Evolutionary conservation across 2,329 filamentous ascomycete genomes (phyloP), one percentile per base, ranked within the genome.

Genomic region (Diaporthe humulicola): DNA sequence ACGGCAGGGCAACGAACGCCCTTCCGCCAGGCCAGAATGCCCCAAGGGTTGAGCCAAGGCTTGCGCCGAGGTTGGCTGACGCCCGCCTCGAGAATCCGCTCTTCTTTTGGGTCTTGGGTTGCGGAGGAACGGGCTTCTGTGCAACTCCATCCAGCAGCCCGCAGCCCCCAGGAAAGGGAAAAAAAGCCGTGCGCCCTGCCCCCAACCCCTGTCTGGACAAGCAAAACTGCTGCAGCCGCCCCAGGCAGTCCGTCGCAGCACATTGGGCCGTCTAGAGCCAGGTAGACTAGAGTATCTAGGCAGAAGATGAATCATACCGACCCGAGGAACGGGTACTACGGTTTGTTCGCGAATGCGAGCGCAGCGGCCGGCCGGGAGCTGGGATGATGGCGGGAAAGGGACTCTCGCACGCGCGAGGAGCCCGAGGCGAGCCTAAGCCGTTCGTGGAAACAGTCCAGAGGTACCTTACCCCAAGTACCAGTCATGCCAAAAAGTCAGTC

Each of bases 231-330:
- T 40, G 58, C 25, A 64, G 42, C 60, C 60, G 28, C 42, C 50
- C 61, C 36, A 25, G 61, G 61, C 61, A 38, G 22, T 10, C 14
- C 22, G 45, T 50, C 42, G 42, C 30, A 45, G 1, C 40, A 28
- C n/a, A n/a, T n/a, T n/a, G n/a, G n/a, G n/a, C n/a, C n/a, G n/a
- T n/a, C n/a, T 10, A 67, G 19, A 8, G 60, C 22, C n/a, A n/a
- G n/a, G n/a, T n/a, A n/a, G n/a, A n/a, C n/a, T n/a, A n/a, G n/a
- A n/a, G n/a, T n/a, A n/a, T n/a, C n/a, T n/a, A 52, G 61, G 30
- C 17, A 50, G 45, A 67, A 67, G 61, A 67, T 67, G 61, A 52
- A 67, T 67, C 61, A 67, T 38, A 52, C 45, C 61, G 61, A 67
- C 61, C 61, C 61, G 61, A 67, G 45, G 45, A 28, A 52, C 61